phyloP scores from a whole-genome alignment of 208 protist species.

The Leishmania major region DNA sequence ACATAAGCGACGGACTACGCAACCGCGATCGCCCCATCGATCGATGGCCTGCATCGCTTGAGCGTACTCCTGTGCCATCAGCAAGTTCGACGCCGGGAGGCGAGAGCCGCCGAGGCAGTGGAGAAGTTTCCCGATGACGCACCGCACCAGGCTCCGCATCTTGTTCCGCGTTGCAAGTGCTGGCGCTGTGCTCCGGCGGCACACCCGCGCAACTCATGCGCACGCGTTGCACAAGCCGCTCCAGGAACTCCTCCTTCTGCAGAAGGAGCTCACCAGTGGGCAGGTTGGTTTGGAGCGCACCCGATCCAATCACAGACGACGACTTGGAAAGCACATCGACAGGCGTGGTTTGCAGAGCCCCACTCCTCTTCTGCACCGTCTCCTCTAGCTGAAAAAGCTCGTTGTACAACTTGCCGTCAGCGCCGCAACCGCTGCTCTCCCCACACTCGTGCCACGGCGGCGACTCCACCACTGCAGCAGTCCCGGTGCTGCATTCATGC shows the following conservation, averaged over 20 bases:
- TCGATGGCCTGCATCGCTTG: background rate
- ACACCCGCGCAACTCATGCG: slow-evolving; percentile 21
- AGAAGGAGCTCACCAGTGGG: slow-evolving; percentile 20
- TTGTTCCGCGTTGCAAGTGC: background rate
- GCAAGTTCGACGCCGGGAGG: background rate
- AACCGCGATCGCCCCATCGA: slow-evolving; percentile 6
- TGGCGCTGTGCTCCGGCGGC: background rate
- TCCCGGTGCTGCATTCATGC: slow-evolving; percentile 18
- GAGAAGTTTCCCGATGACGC: background rate
- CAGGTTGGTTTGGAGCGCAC: background rate
- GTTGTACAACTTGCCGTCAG: background rate
- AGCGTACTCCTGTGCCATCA: background rate
- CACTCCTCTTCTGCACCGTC: background rate
- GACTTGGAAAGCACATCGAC: background rate
- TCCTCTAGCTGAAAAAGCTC: background rate
- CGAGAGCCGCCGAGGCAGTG: background rate
- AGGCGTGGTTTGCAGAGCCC: background rate
- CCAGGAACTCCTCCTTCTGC: slow-evolving; percentile 36
- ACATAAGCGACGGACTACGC: slow-evolving; percentile 18
- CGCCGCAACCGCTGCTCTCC: background rate
- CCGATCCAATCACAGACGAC: background rate
- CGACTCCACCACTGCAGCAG: slow-evolving; percentile 1
- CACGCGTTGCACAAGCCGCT: slow-evolving; percentile 23
- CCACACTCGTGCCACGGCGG: slow-evolving; percentile 5
- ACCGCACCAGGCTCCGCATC: background rate